Percentiles rank a stretch among this genome's conserved stretches.
phyloP scores from a whole-genome alignment of 768 basidiomycete genomes.

The Boletales sp. region DNA sequence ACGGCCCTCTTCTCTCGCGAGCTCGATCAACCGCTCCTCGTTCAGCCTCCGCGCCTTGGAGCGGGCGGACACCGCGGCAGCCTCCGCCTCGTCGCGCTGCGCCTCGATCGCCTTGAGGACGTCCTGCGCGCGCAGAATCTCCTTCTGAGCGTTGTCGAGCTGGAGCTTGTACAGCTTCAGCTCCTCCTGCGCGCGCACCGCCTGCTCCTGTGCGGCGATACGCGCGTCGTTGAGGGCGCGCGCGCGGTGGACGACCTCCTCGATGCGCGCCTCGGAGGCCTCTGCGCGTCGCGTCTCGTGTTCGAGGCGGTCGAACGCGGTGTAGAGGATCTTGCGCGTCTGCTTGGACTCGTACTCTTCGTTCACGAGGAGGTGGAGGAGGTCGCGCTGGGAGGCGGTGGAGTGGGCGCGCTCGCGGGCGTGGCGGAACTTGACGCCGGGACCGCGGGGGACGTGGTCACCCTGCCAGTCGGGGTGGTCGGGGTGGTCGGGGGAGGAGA shows the following conservation, averaged over 20 bases:
- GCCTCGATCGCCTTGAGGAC: slow-evolving; percentile 46
- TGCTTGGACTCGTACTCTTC: slow-evolving; percentile 41
- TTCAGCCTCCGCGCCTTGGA: slow-evolving; percentile 42
- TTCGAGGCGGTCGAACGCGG: slow-evolving; percentile 37
- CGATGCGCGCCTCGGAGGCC: slow-evolving; percentile 31
- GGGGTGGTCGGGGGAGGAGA: slow-evolving; percentile 15
- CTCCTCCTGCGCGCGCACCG: slow-evolving; percentile 41
- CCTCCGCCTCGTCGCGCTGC: slow-evolving; percentile 48
- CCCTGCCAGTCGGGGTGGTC: neutral
- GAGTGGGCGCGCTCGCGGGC: slow-evolving; percentile 34
- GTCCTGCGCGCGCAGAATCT: slow-evolving; percentile 53
- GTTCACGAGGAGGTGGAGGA: slow-evolving; percentile 34
- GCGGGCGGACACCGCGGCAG: slow-evolving; percentile 43
- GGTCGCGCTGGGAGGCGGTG: slow-evolving; percentile 24
- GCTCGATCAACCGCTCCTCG: slow-evolving; percentile 44
- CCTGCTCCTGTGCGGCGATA: slow-evolving; percentile 27
- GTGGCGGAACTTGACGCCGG: slow-evolving; percentile 30
- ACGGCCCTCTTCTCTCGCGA: slow-evolving; percentile 53
- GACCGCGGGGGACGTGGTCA: slow-evolving; percentile 23
- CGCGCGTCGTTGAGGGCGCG: slow-evolving; percentile 32
- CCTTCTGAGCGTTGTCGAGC: slow-evolving; percentile 55
- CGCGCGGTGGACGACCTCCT: slow-evolving; percentile 27
- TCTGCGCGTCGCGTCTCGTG: slow-evolving; percentile 35
- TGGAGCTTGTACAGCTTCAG: slow-evolving; percentile 54
- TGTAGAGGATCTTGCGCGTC: slow-evolving; percentile 35